Conservation (phyloP, 2,329 filamentous ascomycete species). For the Aspergillus ochraceus region DNA sequence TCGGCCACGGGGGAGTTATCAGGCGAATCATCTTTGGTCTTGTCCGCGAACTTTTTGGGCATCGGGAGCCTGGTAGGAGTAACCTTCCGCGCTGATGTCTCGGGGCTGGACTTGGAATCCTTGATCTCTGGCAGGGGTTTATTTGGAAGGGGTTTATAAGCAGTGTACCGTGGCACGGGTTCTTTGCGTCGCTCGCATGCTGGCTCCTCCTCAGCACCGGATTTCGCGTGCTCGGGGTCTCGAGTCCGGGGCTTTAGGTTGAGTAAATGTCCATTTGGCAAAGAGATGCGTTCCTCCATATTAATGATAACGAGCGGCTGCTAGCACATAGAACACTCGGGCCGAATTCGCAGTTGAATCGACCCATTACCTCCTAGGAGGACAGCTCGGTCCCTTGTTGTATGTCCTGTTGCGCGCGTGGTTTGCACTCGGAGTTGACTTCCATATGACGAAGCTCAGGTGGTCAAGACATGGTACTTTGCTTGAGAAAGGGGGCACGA, state of each 20-base stretch:
- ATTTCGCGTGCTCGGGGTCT: constrained; percentile 8
- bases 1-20: constrained; percentile 15
- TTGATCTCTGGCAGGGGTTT: constrained; percentile 5
- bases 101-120: constrained; percentile 8
- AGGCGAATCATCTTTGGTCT: constrained; percentile 15
- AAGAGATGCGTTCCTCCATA: constrained; percentile 29
- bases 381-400: not conserved
- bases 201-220: constrained; percentile 21
- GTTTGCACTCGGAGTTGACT: not conserved
- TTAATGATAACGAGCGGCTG: constrained; percentile 9
- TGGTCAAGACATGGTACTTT: constrained; percentile 5
- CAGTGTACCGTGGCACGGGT: not conserved
- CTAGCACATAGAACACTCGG: constrained; percentile 14
- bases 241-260: constrained; percentile 29
- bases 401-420: not conserved
- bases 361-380: constrained; percentile 13
- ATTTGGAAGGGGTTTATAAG: not conserved
- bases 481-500: constrained; percentile 3
- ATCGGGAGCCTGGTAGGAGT: constrained; percentile 32
- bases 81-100: constrained; percentile 14
- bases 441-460: constrained; percentile 1
- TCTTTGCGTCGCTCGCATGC: constrained; percentile 7
- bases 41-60: constrained; percentile 22
- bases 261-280: constrained; percentile 31
- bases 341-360: constrained; percentile 16